Conservation (phyloP, 148 eudicot genomes). For the Bassia scoparia region DNA sequence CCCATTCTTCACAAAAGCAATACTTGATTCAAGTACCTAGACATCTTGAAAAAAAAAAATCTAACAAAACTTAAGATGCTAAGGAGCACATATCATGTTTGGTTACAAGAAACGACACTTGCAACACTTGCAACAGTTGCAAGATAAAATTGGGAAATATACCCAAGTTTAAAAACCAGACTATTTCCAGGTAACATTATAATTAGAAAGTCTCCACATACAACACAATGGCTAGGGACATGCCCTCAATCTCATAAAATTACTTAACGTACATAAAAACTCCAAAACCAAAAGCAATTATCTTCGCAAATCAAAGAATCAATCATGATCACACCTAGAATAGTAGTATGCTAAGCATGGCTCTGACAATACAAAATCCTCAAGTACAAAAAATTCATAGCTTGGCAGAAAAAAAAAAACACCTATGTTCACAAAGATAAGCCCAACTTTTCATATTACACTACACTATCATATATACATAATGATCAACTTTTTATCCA, state of each 20-base stretch:
- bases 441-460: background rate
- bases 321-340: background rate
- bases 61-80: background rate
- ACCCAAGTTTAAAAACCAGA: background rate
- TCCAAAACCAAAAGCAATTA: background rate
- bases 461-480: background rate
- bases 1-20: background rate
- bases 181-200: background rate
- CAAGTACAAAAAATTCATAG: background rate
- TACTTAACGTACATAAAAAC: no score
- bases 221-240: no score
- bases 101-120: constrained; percentile 1
- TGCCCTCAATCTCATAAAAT: no score
- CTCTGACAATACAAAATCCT: background rate
- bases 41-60: background rate
- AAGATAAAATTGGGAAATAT: background rate
- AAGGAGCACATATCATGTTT: background rate
- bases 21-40: background rate
- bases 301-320: background rate
- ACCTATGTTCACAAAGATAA: background rate
- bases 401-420: background rate
- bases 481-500: background rate
- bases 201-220: no score
- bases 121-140: background rate
- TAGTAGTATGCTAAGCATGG: background rate